A percentile compares a stretch with the other conserved stretches of the same genome.
Evolutionary conservation across 345 rosid genomes (phyloP).

Genomic region (Hibiscus tridactylites): DNA sequence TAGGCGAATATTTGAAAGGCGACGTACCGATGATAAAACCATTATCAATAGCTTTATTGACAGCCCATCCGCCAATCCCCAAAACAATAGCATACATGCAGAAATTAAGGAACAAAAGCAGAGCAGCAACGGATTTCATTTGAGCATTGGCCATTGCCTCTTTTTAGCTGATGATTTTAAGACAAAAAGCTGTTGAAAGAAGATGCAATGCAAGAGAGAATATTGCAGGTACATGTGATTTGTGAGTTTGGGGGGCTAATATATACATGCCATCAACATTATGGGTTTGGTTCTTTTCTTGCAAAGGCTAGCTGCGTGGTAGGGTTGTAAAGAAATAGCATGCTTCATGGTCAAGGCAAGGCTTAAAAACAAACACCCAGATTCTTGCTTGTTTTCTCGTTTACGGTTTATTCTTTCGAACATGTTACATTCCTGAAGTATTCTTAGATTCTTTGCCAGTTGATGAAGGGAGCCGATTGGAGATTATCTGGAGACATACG

Average conservation of each 20-base stretch:
- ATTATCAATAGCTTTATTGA: conserved; percentile 64
- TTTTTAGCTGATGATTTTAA: not conserved
- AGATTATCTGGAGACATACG: not conserved
- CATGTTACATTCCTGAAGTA: too few species aligned
- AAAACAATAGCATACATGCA: conserved; percentile 66
- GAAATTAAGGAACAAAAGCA: conserved; percentile 63
- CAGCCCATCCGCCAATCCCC: conserved; percentile 83
- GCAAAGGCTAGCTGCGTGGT: conserved; percentile 39
- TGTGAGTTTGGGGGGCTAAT: conserved; percentile 14
- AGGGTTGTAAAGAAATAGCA: conserved; percentile 62
- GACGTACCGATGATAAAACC: conserved; percentile 72
- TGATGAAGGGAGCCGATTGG: not conserved
- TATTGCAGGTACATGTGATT: conserved; percentile 9
- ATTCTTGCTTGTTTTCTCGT: conserved; percentile 28
- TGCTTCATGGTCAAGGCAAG: conserved; percentile 63
- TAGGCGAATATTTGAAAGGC: not conserved
- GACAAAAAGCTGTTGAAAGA: conserved; percentile 13
- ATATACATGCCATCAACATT: conserved; percentile 20
- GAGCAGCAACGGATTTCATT: conserved; percentile 44
- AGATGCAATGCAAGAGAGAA: conserved; percentile 1
- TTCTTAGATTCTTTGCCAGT: conserved; percentile 5
- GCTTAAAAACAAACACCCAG: conserved; percentile 12
- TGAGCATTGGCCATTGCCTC: conserved; percentile 40
- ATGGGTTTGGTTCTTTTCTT: conserved; percentile 69
- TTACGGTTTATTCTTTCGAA: too few species aligned